These are phyloP conservation scores for Tylopilus felleus DNA, from an alignment of 768 basidiomycete species.

Conservation along the genomic window DNA sequence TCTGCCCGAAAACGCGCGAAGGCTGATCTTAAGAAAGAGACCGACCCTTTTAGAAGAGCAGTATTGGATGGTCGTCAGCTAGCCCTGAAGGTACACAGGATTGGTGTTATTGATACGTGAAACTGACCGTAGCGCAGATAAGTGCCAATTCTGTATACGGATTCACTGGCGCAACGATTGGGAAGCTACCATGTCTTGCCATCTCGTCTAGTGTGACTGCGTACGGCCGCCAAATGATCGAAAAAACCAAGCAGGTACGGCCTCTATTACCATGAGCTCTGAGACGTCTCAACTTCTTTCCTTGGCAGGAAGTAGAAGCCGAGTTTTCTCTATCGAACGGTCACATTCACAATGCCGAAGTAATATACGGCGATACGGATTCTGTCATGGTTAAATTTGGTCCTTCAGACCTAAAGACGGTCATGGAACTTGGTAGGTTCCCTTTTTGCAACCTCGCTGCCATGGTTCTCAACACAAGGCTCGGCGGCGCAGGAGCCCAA, in stretches of 20 bases:
- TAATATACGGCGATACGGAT: constrained; percentile 99
- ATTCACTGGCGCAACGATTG: constrained; percentile 96
- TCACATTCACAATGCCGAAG: constrained; percentile 80
- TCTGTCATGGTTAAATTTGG: constrained; percentile 99
- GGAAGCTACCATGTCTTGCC: constrained; percentile 91
- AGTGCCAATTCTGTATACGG: constrained; percentile 99
- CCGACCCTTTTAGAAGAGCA: constrained; percentile 94
- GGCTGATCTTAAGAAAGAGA: constrained; percentile 93
- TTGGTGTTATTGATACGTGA: background rate
- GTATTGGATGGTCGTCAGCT: constrained; percentile 97
- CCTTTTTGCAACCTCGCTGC: background rate
- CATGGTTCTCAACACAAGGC: background rate
- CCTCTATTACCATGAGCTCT: background rate
- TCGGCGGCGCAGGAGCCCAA: constrained; percentile 62
- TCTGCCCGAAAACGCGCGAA: constrained; percentile 93
- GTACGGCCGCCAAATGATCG: constrained; percentile 99
- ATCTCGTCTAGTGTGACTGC: constrained; percentile 96
- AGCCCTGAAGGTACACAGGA: constrained; percentile 73
- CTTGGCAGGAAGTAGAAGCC: constrained; percentile 71
- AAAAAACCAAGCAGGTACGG: constrained; percentile 83
- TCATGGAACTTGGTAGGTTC: constrained; percentile 83
- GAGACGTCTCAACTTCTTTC: background rate
- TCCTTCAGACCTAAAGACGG: constrained; percentile 75
- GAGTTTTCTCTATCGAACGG: constrained; percentile 86
- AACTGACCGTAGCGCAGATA: constrained; percentile 55